Evolutionary conservation across 2,329 filamentous ascomycete species (phyloP), one percentile per base, ranked within the genome.

Genomic region (Exophiala sp.): DNA sequence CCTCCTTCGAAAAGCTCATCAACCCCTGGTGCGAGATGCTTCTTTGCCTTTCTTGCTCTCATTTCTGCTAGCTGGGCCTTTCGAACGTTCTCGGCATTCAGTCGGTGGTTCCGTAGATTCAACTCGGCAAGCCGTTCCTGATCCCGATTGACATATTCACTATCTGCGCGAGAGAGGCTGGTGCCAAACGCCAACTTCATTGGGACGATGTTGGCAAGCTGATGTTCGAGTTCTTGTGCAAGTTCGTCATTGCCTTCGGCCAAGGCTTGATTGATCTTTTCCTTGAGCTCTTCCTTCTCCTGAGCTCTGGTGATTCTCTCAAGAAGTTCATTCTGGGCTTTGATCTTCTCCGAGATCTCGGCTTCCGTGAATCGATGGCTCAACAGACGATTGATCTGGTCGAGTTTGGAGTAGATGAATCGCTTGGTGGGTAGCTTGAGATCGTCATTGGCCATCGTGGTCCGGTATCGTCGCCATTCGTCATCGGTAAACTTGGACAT

Each of bases 81-180:
- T 52, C 91, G 87, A n/a, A 97, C 86, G 41, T 86, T 83, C 65
- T 95, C 87, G n/a, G 80, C 79, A 63, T 96, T 96, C 59, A 83
- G 78, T 51, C 83, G 82, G 55, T 91, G 83, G 68, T 95, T 96
- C 63, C 86, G 81, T 22, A 80, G 76, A 68, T 98, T 98, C 58
- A 95, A 76, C 62, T 85, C 79, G 0, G 87, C 86, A 19, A 97
- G 77, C 22, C 86, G 83, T 57, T 95, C 88, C 66, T 91, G 88
- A 66, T 94, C 85, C 60, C 74, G 68, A 48, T 69, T 69, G 38
- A 73, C 65, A n/a, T 68, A 52, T 22, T 39, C 65, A 52, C 70
- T 62, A 21, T 76, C 72, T 56, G 78, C 77, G 62, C 81, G 82
- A 23, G 75, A 74, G 32, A 86, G 71, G 21, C 76, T 79, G 7